Conservation (phyloP, 139 green algal genomes). For the Cymbomonas tetramitiformis region DNA sequence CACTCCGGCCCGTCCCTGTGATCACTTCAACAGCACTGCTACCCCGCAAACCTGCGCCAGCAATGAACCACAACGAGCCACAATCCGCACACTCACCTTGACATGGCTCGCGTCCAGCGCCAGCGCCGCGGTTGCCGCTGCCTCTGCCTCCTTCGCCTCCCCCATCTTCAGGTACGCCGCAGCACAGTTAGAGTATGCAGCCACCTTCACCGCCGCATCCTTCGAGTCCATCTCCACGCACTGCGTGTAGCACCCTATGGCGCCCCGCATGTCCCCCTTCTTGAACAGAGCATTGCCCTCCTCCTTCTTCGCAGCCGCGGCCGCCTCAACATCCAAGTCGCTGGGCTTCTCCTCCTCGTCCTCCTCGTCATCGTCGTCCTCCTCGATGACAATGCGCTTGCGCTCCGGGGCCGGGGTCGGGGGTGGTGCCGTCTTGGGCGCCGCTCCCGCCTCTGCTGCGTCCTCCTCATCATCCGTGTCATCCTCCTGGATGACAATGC, state of each 20-base stretch:
- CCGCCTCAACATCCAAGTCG: not conserved
- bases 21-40: no score
- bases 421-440: not conserved
- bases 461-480: not conserved
- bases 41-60: no score
- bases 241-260: no score
- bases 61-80: no score
- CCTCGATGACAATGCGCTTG: not conserved
- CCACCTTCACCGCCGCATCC: no score
- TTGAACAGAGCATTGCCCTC: constrained; percentile 63
- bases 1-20: no score
- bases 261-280: no score
- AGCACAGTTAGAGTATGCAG: no score
- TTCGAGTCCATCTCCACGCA: no score
- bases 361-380: not conserved
- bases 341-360: no score
- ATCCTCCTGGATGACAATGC: not conserved
- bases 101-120: constrained; percentile 32
- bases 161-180: no score
- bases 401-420: not conserved
- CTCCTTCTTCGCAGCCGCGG: constrained; percentile 47
- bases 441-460: not conserved
- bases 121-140: constrained; percentile 34
- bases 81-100: no score
- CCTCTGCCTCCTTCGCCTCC: constrained; percentile 41